Evolutionary conservation across 2,329 filamentous ascomycete genomes (phyloP), one percentile per base, ranked within the genome.

Genomic region (Talaromyces funiculosus): DNA sequence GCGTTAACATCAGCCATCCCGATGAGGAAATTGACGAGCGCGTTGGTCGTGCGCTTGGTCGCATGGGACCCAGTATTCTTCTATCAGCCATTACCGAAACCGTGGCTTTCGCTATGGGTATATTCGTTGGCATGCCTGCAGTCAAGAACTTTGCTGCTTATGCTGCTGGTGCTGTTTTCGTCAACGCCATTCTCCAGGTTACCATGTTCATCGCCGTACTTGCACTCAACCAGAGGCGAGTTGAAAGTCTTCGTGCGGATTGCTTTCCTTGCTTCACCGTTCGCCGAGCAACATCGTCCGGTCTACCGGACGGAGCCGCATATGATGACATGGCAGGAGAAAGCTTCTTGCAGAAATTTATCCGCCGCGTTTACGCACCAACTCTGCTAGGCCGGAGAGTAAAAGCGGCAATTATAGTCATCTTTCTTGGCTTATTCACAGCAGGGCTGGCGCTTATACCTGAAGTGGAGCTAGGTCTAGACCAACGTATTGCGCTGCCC

Each of bases 141-240:
- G 95, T 99, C 45, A 86, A 92, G 64, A 99, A 99, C 75, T 99
- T 99, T 75, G 95, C 94, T 16, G 87, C 93, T 2, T 99, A 99
- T 72, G 94, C 94, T 12, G 92, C 94, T 1, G 94, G 94, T 55
- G 94, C 94, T 10, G 94, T 99, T 10, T 87, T 97, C 67, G 93
- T 99, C 81, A 99, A 99, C 71, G 95, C 95, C 0, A 73, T 97
- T n/a, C 80, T 99, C 5, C 94, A 99, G 73, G 89, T 97, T 66
- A 99, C 95, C 0, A 93, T 97, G 86, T 99, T 99, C 71, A 84
- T 97, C 40, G 93, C 95, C 0, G 88, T 97, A 3, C 82, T 99
- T 7, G 86, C 92, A 2, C 82, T 96, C 61, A 99, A 99, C 70
- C 94, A 99, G 76, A 85, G 86, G 71, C 85, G 95, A 8, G 92